Base-by-base conservation (phyloP, 805 yeast species). In the Zygoascus ofunaensis region DNA sequence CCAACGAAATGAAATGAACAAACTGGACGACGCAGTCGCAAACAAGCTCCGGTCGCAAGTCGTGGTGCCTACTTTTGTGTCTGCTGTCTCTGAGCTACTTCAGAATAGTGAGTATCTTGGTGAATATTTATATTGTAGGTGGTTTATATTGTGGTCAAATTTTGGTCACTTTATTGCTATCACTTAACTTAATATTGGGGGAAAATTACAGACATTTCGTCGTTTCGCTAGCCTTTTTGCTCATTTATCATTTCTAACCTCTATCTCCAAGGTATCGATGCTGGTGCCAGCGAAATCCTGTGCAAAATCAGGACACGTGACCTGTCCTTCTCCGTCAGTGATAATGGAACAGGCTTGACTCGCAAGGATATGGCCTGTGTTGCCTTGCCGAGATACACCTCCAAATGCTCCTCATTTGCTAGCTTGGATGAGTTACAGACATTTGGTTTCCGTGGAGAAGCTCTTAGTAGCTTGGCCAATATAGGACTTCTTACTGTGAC, bases 291-390 rank as follows among this genome's bases (percentile, higher is more conserved):
- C 4, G 5, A 21, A 10, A 34, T 54, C 8, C 10, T 24, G 3
- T 43, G 50, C 14, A 20, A 28, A 2, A n/a, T 54, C 10, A 45
- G 51, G 30, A 19, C 37, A 8, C 35, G 19, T 3, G 15, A 30
- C n/a, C 42, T 46, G 18, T 15, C 43, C 10, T 35, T 59, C 19
- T 37, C 44, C 4, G 74, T 80, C 1, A 43, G 42, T 1, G 94
- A 85, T 57, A 62, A 85, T 57, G 94, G 94, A 0, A 2, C 1
- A 1, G 94, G 94, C 0, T 71, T 85, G 3, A 26, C 47, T 2
- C 69, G 71, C 0, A 63, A 53, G 0, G 77, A 75, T 36, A 46
- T 83, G 47, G 51, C 49, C 2, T 21, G 39, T 1, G 51, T 79
- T 1, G 81, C 79, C 0, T 38, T 43, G 8, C 55, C 66, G 5